Conservation (phyloP, 345 rosid genomes). For the Aquilaria yunnanensis region DNA sequence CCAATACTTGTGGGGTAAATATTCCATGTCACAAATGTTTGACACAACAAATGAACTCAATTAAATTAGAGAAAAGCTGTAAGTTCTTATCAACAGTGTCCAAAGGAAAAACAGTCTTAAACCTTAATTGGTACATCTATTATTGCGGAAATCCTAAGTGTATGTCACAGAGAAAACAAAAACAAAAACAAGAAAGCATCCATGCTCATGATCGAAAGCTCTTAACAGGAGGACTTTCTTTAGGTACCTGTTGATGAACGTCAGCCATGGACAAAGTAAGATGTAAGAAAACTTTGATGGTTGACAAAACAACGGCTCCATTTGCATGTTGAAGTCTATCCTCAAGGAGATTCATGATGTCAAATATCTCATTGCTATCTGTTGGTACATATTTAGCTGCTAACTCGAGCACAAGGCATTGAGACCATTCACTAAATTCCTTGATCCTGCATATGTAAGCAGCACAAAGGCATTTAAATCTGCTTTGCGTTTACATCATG, state of each 20-base stretch:
- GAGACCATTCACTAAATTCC: constrained; percentile 97
- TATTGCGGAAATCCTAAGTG: too few relatives aligned
- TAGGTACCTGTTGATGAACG: constrained; percentile 90
- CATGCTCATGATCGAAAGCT: too few relatives aligned
- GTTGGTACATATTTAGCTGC: constrained; percentile 81
- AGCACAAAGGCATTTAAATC: neutral
- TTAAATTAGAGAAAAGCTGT: too few relatives aligned
- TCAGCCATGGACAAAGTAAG: constrained; percentile 91
- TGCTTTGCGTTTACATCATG: neutral
- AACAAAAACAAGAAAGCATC: too few relatives aligned
- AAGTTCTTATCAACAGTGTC: too few relatives aligned
- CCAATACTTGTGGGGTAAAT: too few relatives aligned
- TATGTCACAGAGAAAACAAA: too few relatives aligned
- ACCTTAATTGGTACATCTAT: too few relatives aligned
- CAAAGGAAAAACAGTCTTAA: too few relatives aligned
- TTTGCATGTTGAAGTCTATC: constrained; percentile 99
- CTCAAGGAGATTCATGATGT: constrained; percentile 97
- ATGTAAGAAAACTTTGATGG: constrained; percentile 80
- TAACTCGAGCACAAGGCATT: constrained; percentile 92
- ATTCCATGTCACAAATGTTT: too few relatives aligned
- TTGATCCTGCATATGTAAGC: constrained; percentile 57
- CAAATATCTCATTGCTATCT: constrained; percentile 88
- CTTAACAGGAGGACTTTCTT: neutral
- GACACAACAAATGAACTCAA: too few relatives aligned
- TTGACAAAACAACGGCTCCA: constrained; percentile 97